Evolutionary conservation across 2,329 filamentous ascomycete species (phyloP), one percentile per base, ranked within the genome.

Genomic region (Fusarium sp.): DNA sequence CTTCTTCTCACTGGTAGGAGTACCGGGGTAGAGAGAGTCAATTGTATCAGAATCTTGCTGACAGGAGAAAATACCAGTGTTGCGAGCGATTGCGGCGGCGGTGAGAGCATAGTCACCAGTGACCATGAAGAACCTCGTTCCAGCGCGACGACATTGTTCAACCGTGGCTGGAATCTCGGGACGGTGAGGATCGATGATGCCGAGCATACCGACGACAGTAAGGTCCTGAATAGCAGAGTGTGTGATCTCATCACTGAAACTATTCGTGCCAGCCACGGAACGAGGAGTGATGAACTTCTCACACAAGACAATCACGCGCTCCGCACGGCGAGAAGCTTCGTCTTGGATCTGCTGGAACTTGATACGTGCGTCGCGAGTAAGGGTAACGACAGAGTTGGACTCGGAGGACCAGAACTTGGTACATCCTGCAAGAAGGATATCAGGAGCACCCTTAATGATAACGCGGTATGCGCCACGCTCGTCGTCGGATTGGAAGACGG

Each of bases 1-100:
- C 18, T 56, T 62, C 6, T 73, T 60, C 5, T 73, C 59, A 2
- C 63, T 63, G 3, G 59, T 34, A 2, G 66, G 58, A 1, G 51
- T 45, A 1, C 30, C 47, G 0, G 51, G 6, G 10, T 74, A 68
- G 8, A 81, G 58, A 0, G 68, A 67, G 12, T 76, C 72, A 8
- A 79, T 70, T 0, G 76, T 81, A 24, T 83, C 80, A 1, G 81
- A 79, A 22, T 77, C 89, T 20, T 83, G 83, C 3, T 83, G 79
- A 8, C 77, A 62, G 20, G 87, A 89, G 71, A 88, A 88, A 68
- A 91, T 91, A 38, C 89, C 89, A 72, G 88, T 90, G 75, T 90
- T 88, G 69, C 86, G 83, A 8, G 89, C 89, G 68, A 91, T 91
- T 15, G 89, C 88, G 50, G 88, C 88, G 1, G 89, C 89, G 8